Conservation (phyloP, 2,329 filamentous ascomycete species). For the Curvularia sp. region DNA sequence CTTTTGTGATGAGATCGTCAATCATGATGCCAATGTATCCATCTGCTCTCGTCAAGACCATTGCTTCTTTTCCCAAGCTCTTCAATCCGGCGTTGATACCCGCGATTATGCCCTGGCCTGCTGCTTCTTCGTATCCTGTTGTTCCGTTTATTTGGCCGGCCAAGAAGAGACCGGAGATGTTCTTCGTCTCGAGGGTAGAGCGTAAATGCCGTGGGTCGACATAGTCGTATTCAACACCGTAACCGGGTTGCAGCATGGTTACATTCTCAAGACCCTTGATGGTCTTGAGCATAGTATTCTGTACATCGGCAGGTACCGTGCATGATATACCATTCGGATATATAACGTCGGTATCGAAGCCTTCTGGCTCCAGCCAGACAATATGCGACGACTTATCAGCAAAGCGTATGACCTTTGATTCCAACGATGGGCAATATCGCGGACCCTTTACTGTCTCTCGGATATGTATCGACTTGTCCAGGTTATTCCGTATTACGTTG, state of each 20-base stretch:
- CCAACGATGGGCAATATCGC: conserved; percentile 92
- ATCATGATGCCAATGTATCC: conserved; percentile 99
- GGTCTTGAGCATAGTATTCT: conserved; percentile 83
- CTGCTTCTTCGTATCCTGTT: conserved; percentile 96
- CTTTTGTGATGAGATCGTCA: conserved; percentile 95
- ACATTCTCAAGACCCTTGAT: conserved; percentile 89
- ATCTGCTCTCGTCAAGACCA: conserved; percentile 80
- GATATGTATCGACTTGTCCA: conserved; percentile 97
- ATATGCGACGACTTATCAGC: conserved; percentile 80
- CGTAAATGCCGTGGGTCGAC: conserved; percentile 89
- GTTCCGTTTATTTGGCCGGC: conserved; percentile 98
- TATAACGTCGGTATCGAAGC: conserved; percentile 85
- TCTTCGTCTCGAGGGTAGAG: conserved; percentile 92
- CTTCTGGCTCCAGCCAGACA: conserved; percentile 97
- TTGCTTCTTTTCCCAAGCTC: conserved; percentile 68
- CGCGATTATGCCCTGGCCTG: conserved; percentile 89
- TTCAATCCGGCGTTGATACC: conserved; percentile 93
- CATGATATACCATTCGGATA: conserved; percentile 98
- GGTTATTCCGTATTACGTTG: conserved; percentile 81
- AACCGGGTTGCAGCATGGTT: conserved; percentile 91
- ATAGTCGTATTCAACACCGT: conserved; percentile 98
- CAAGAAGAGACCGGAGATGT: conserved; percentile 85
- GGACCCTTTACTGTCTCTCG: conserved; percentile 93
- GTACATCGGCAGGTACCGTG: conserved; percentile 89
- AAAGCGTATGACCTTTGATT: conserved; percentile 93